Conservation (phyloP, 2,329 filamentous ascomycete species). For the Penicillium fuscoglaucum region DNA sequence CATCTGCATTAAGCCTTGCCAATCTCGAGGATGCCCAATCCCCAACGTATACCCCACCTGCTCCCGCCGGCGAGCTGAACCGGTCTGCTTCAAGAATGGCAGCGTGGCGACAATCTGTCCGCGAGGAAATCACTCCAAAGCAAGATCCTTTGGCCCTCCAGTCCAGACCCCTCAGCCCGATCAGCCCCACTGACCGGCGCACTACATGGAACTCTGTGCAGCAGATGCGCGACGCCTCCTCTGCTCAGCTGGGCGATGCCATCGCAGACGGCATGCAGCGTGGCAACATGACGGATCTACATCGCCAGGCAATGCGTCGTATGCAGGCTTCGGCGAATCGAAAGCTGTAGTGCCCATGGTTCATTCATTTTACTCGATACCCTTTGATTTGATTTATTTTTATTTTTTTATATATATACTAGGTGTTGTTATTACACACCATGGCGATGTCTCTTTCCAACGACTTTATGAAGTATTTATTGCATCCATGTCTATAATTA, state of each 20-base stretch:
- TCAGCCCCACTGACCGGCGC: conserved; percentile 59
- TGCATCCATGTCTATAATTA: conserved; percentile 4
- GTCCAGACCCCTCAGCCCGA: conserved; percentile 31
- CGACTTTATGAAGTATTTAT: conserved; percentile 7
- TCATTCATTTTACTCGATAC: conserved; percentile 14
- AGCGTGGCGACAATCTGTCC: conserved; percentile 66
- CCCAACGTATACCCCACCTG: conserved; percentile 12
- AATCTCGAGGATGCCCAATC: conserved; percentile 10
- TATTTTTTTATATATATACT: neutral
- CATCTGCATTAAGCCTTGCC: conserved; percentile 55
- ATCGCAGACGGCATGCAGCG: conserved; percentile 76
- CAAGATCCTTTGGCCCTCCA: conserved; percentile 32
- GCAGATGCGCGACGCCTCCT: conserved; percentile 59
- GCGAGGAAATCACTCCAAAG: conserved; percentile 57
- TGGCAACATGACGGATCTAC: conserved; percentile 71
- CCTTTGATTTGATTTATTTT: conserved; percentile 11
- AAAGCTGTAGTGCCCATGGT: conserved; percentile 18
- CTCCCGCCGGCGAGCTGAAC: conserved; percentile 12
- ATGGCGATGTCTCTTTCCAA: neutral
- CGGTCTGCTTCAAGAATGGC: conserved; percentile 59
- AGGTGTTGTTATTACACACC: neutral
- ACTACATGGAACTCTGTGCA: conserved; percentile 59
- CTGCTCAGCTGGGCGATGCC: conserved; percentile 60
- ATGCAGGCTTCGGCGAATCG: conserved; percentile 67
- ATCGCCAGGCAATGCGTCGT: conserved; percentile 74